Conservation (phyloP, 148 eudicot species). For the Drosera capensis region DNA sequence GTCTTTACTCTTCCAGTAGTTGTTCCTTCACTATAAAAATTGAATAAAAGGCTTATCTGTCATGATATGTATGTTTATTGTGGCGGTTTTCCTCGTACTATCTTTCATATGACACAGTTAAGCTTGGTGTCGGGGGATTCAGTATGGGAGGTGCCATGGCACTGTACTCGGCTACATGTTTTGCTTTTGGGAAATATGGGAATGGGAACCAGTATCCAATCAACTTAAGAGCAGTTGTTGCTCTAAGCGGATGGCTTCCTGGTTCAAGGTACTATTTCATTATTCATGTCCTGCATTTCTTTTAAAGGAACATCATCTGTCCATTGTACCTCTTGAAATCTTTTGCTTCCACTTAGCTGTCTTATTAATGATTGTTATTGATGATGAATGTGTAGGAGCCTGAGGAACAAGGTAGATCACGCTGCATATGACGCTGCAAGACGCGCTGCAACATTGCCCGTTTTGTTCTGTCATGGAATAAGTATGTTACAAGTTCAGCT, state of each 20-base stretch:
- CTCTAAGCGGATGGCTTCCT: slow-evolving; percentile 98
- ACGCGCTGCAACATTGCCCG: slow-evolving; percentile 77
- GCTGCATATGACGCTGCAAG: slow-evolving; percentile 62
- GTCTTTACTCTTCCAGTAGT: background rate
- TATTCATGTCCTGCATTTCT: background rate
- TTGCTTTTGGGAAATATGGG: slow-evolving; percentile 56
- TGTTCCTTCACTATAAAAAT: background rate
- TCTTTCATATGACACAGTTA: slow-evolving; percentile 32
- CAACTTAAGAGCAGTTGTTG: slow-evolving; percentile 54
- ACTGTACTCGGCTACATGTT: slow-evolving; percentile 90
- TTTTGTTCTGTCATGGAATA: slow-evolving; percentile 76
- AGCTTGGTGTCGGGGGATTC: slow-evolving; percentile 96
- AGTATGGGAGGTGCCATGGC: slow-evolving; percentile 95
- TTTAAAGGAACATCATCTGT: background rate
- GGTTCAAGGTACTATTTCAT: slow-evolving; percentile 44
- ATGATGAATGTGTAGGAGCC: slow-evolving; percentile 28
- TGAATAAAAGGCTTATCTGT: background rate
- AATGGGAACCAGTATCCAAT: slow-evolving; percentile 65
- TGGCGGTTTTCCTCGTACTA: background rate
- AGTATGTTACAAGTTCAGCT: slow-evolving; percentile 21
- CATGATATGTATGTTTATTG: background rate
- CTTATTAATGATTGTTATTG: background rate
- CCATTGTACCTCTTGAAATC: background rate
- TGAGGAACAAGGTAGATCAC: slow-evolving; percentile 63
- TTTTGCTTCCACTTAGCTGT: background rate